phyloP scores from a whole-genome alignment of 305 asterid species.

The Solanum aculeatissimum region DNA sequence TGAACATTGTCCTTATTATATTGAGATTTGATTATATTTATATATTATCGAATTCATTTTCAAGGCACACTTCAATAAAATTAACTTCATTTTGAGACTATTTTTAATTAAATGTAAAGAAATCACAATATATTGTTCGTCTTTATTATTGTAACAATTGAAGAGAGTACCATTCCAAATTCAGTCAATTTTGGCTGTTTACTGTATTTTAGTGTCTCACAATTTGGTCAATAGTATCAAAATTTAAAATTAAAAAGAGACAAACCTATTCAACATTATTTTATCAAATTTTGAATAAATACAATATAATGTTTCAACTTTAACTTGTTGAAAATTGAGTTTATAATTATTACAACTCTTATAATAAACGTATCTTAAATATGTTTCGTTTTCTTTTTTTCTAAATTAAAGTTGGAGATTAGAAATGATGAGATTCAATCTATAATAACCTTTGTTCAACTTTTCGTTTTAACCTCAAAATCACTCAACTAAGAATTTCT shows the following conservation, averaged over 20 bases:
- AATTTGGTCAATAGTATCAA: background rate
- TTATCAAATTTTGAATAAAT: background rate
- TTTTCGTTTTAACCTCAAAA: too few relatives aligned
- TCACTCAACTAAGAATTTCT: too few relatives aligned
- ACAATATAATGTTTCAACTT: background rate
- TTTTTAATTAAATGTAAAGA: too few relatives aligned
- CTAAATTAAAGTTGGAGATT: background rate
- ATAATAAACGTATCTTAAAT: background rate
- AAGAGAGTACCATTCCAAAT: too few relatives aligned
- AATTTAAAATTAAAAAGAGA: background rate
- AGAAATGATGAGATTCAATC: background rate
- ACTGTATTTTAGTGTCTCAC: background rate
- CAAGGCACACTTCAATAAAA: too few relatives aligned
- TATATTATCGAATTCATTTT: too few relatives aligned
- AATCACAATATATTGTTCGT: too few relatives aligned
- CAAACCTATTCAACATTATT: background rate
- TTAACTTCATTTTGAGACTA: too few relatives aligned
- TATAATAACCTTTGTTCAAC: accelerated
- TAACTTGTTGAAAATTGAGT: background rate
- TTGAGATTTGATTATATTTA: background rate
- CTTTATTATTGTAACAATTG: background rate
- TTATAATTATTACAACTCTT: background rate
- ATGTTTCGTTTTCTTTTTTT: background rate
- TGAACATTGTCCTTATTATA: too few relatives aligned
- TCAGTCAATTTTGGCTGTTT: background rate